Conservation (phyloP, 148 eudicot species). For the Cornus suecica region DNA sequence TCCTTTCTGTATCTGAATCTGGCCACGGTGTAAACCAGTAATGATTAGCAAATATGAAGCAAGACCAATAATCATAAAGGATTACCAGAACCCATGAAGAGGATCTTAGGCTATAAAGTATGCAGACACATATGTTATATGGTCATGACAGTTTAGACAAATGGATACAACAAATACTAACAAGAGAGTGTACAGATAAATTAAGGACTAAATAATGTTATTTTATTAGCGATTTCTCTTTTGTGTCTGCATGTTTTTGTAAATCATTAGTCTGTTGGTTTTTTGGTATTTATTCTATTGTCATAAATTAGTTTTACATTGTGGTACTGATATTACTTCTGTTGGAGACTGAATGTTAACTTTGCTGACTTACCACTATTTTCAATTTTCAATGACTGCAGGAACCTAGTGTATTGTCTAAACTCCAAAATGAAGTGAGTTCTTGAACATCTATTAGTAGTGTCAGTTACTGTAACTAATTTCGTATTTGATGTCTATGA, state of each 20-base stretch:
- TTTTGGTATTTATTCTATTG: too few species aligned
- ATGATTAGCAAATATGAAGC: too few species aligned
- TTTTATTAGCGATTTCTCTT: not conserved
- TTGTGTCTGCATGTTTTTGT: not conserved
- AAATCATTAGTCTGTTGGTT: not conserved
- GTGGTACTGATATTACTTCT: not conserved
- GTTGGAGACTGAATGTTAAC: not conserved
- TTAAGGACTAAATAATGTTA: too few species aligned
- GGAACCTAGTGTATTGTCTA: slow-evolving; percentile 79
- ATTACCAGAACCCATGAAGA: too few species aligned
- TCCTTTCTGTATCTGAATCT: too few species aligned
- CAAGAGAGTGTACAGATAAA: too few species aligned
- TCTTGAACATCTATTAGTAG: not conserved
- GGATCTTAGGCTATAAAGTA: too few species aligned
- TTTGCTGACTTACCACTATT: not conserved
- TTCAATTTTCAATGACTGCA: slow-evolving; percentile 22
- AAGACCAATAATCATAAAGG: too few species aligned
- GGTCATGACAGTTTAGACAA: too few species aligned
- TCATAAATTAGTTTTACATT: not conserved
- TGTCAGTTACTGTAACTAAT: not conserved
- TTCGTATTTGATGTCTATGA: not conserved
- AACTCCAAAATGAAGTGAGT: slow-evolving; percentile 87
- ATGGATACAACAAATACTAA: too few species aligned
- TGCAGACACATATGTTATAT: too few species aligned
- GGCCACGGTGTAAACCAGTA: too few species aligned